Base-by-base conservation (phyloP, 352 stramenopile genomes). In the Phytophthora nicotianae region DNA sequence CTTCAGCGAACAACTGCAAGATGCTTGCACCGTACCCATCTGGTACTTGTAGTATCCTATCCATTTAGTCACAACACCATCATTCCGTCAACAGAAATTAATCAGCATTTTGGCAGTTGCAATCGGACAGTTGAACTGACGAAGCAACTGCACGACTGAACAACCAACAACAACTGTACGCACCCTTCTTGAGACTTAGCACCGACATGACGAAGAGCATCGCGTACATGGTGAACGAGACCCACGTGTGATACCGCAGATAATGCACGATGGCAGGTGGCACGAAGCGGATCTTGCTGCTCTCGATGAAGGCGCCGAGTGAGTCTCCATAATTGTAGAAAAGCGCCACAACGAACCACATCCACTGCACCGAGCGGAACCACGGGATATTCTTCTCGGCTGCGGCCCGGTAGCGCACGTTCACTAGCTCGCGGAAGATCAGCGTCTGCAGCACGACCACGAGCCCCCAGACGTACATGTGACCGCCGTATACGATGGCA, bases 291-390 rank as follows among this genome's bases (percentile, higher is more conserved):
- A 93, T 83, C 58, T 94, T 91, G 52, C 84, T 85, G 58, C 83
- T 91, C 71, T 90, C 83, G n/a, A 92, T 75, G 62, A 96, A 96
- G 32, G 73, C 77, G 47, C 86, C 85, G 37, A 95, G 86, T 43
- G 87, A 94, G 62, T 96, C 88, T 19, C 88, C 88, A 48, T 96
- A 99, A 45, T 97, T 97, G 75, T 98, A 99, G 75, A 99, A 97
- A 10, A 99, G 91, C n/a, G 93, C 91, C 2, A 98, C 88, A 16
- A 86, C 79, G 78, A 99, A 99, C 97, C 97, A 99, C 65, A 95
- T 87, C 97, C 97, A 99, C 77, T 99, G 95, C 51, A 98, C 94
- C 4, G 96, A 99, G 33, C 97, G 96, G 74, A 99, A 99, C 68
- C 97, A 95, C 45, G 97, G 97, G 66, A 99, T 98, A 27, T 92